A percentile compares a stretch with the other conserved stretches of the same genome.
These are phyloP conservation scores for Sarcodon sp. DNA, from an alignment of 768 basidiomycete genomes.

Conservation along the genomic window DNA sequence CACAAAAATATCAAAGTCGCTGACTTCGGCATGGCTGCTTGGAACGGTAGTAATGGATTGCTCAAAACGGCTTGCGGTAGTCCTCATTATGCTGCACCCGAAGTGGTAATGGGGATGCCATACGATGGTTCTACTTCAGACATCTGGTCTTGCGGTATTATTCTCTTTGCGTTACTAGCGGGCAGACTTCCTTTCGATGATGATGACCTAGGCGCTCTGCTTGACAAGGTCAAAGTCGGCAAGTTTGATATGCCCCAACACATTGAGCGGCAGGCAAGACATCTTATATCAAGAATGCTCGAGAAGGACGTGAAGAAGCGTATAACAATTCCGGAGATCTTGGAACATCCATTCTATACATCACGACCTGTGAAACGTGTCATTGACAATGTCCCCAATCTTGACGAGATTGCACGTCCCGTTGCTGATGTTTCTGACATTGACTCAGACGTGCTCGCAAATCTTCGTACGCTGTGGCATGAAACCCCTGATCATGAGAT, in stretches of 20 bases:
- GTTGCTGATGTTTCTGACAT: conserved; percentile 51
- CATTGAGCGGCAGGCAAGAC: conserved; percentile 57
- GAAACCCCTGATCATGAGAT: conserved; percentile 66
- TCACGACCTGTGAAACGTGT: conserved; percentile 34
- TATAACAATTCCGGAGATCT: conserved; percentile 75
- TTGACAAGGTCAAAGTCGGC: conserved; percentile 70
- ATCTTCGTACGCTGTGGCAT: conserved; percentile 88
- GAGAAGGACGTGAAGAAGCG: conserved; percentile 58
- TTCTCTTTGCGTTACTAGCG: conserved; percentile 79
- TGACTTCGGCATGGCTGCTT: conserved; percentile 97
- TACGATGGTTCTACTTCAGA: conserved; percentile 86
- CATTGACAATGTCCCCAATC: conserved; percentile 34
- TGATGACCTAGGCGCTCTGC: conserved; percentile 64
- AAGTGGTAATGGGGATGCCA: conserved; percentile 70
- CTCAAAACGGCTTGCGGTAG: conserved; percentile 85
- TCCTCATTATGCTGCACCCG: conserved; percentile 91
- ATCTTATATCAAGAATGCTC: conserved; percentile 75
- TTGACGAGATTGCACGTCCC: conserved; percentile 60
- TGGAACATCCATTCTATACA: conserved; percentile 69
- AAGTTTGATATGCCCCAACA: conserved; percentile 61
- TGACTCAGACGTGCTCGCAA: conserved; percentile 82
- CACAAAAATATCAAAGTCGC: conserved; percentile 87
- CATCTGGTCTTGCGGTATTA: conserved; percentile 95
- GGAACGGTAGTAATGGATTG: conserved; percentile 45
- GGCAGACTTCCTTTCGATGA: conserved; percentile 91